Evolutionary conservation across 352 stramenopile genomes (phyloP).

Genomic region (Globisporangium irregulare): DNA sequence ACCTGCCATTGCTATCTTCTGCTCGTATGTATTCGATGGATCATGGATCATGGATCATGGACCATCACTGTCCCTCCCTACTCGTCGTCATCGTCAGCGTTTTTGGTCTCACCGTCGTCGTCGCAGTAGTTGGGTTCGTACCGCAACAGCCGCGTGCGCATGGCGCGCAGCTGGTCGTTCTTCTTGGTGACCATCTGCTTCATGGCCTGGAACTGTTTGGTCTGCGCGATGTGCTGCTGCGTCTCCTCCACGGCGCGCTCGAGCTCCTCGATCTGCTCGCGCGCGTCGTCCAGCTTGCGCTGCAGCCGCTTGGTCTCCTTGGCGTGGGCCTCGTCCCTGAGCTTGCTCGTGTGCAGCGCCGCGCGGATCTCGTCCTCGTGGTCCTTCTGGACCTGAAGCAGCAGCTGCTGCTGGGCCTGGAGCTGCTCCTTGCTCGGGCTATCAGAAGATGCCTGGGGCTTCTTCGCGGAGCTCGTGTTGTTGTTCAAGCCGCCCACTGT

Average conservation of each 20-base stretch:
- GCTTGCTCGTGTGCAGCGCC: constrained; percentile 40
- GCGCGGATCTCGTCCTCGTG: constrained; percentile 49
- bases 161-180: constrained; percentile 71
- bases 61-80: background rate
- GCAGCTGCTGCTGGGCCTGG: constrained; percentile 18
- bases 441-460: background rate
- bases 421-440: constrained; percentile 32
- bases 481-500: constrained; percentile 21
- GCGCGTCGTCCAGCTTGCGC: constrained; percentile 52
- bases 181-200: constrained; percentile 81
- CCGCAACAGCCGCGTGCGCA: constrained; percentile 62
- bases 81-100: constrained; percentile 17
- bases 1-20: background rate
- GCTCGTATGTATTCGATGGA: background rate
- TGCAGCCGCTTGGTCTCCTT: constrained; percentile 56
- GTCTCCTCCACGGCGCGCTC: constrained; percentile 54
- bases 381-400: constrained; percentile 24
- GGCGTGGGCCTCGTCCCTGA: constrained; percentile 46
- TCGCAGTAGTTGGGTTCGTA: constrained; percentile 67
- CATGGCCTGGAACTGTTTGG: constrained; percentile 83
- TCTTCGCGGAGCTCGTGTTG: constrained; percentile 12
- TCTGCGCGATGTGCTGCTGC: constrained; percentile 69
- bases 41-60: background rate
- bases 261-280: constrained; percentile 52
- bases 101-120: constrained; percentile 30